Evolutionary conservation across 2,329 filamentous ascomycete genomes (phyloP).

Genomic region (Metarhizium album): DNA sequence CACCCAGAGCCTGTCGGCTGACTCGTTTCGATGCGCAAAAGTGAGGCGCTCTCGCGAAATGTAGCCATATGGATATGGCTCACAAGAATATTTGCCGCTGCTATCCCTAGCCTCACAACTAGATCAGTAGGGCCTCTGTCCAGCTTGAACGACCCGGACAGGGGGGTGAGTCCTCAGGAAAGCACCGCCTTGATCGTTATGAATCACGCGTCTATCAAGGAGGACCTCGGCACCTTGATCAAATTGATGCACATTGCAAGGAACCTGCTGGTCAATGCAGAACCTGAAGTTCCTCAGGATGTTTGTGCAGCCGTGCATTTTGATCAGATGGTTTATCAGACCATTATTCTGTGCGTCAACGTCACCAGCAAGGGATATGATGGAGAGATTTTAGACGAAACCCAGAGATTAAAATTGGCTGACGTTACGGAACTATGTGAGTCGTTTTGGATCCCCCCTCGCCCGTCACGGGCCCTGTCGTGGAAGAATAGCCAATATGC

Average conservation of each 20-base stretch:
- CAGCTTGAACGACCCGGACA: conserved; percentile 42
- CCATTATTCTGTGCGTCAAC: conserved; percentile 55
- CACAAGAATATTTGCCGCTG: conserved; percentile 48
- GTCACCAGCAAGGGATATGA: conserved; percentile 59
- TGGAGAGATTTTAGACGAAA: conserved; percentile 49
- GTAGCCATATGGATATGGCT: conserved; percentile 57
- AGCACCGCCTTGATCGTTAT: conserved; percentile 52
- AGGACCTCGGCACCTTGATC: conserved; percentile 52
- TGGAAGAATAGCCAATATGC: not conserved
- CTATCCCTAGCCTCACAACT: conserved; percentile 48
- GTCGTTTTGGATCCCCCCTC: conserved; percentile 18
- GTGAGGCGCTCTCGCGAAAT: conserved; percentile 50
- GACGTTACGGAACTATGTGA: conserved; percentile 56
- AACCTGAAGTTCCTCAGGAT: conserved; percentile 55
- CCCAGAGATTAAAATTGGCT: conserved; percentile 43
- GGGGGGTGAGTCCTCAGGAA: conserved; percentile 48
- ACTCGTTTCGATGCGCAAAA: conserved; percentile 18
- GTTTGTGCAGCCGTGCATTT: conserved; percentile 54
- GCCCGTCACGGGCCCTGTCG: not conserved
- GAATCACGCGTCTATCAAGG: conserved; percentile 49
- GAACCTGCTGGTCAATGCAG: conserved; percentile 52
- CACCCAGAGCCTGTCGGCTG: conserved; percentile 7
- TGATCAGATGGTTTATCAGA: conserved; percentile 55
- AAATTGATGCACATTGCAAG: conserved; percentile 57
- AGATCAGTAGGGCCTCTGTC: conserved; percentile 47